These are phyloP conservation scores for Zygosaccharomyces lentus DNA, from an alignment of 805 yeast species.

Conservation along the genomic window DNA sequence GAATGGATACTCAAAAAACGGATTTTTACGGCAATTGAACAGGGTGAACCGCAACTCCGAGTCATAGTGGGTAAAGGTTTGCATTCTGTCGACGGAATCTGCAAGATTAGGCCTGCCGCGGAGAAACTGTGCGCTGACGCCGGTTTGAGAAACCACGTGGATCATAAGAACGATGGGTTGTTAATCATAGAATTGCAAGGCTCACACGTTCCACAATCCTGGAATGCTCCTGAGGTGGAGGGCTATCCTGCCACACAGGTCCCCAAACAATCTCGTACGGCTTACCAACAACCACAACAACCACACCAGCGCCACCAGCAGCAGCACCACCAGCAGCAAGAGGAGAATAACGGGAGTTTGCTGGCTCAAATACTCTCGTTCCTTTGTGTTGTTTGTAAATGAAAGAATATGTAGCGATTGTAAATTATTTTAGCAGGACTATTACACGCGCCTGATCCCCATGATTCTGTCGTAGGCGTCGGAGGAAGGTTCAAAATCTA, in stretches of 20 bases:
- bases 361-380: constrained; percentile 30
- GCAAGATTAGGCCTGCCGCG: constrained; percentile 86
- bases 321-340: constrained; percentile 29
- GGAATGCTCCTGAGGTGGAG: constrained; percentile 25
- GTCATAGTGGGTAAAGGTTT: constrained; percentile 93
- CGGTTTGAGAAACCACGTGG: constrained; percentile 55
- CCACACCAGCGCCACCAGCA: constrained; percentile 33
- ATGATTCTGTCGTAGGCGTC: constrained; percentile 25
- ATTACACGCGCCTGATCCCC: constrained; percentile 13
- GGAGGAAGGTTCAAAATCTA: constrained; percentile 3
- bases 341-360: constrained; percentile 20
- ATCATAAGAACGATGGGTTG: constrained; percentile 76
- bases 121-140: constrained; percentile 70
- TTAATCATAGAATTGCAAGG: constrained; percentile 60
- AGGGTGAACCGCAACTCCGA: constrained; percentile 57
- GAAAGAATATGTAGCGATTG: constrained; percentile 11
- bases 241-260: constrained; percentile 7
- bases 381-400: constrained; percentile 34
- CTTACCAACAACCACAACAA: constrained; percentile 25
- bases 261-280: constrained; percentile 20
- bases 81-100: constrained; percentile 76
- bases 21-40: constrained; percentile 55
- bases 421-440: constrained; percentile 5
- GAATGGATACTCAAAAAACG: constrained; percentile 69
- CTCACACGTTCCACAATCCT: constrained; percentile 42